These are phyloP conservation scores for Gracilaria caudata DNA, from an alignment of 23 red algal species.

Conservation along the genomic window DNA sequence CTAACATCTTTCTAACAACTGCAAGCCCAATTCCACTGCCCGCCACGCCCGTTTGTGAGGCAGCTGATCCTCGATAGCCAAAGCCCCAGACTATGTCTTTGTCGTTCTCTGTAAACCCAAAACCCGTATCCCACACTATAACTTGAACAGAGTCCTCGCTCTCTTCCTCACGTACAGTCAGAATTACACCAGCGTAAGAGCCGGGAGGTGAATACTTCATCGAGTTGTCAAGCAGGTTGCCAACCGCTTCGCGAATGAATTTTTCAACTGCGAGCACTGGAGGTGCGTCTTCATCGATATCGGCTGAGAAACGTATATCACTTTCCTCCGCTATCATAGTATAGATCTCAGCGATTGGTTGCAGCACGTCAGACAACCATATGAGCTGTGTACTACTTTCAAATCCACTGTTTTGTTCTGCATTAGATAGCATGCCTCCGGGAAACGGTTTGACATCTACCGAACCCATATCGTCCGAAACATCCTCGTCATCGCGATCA, in stretches of 20 bases:
- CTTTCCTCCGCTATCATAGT: conserved; percentile 11
- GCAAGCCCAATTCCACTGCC: conserved; percentile 61
- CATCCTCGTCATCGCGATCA: background rate
- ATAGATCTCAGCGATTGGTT: conserved; percentile 22
- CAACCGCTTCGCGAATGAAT: conserved; percentile 65
- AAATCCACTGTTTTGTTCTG: background rate
- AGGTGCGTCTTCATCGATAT: conserved; percentile 73
- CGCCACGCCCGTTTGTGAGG: background rate
- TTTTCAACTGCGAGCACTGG: conserved; percentile 57
- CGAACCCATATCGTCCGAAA: background rate
- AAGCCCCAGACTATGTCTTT: conserved; percentile 34
- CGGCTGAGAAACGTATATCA: conserved; percentile 31
- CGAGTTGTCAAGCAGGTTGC: conserved; percentile 79
- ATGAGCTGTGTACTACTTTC: conserved; percentile 6
- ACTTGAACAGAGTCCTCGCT: conserved; percentile 19
- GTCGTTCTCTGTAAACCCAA: conserved; percentile 46
- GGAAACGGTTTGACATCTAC: background rate
- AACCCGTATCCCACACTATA: conserved; percentile 56
- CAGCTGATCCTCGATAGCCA: conserved; percentile 50
- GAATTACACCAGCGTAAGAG: conserved; percentile 25
- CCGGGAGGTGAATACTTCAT: conserved; percentile 78
- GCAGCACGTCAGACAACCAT: conserved; percentile 67
- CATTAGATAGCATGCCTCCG: background rate
- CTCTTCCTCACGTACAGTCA: conserved; percentile 3
- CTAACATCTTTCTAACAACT: conserved; percentile 19